A percentile compares a stretch with the other conserved stretches of the same genome.
These are phyloP conservation scores for Starmera stellimalicola DNA, from an alignment of 1,139 yeast species.

Conservation along the genomic window DNA sequence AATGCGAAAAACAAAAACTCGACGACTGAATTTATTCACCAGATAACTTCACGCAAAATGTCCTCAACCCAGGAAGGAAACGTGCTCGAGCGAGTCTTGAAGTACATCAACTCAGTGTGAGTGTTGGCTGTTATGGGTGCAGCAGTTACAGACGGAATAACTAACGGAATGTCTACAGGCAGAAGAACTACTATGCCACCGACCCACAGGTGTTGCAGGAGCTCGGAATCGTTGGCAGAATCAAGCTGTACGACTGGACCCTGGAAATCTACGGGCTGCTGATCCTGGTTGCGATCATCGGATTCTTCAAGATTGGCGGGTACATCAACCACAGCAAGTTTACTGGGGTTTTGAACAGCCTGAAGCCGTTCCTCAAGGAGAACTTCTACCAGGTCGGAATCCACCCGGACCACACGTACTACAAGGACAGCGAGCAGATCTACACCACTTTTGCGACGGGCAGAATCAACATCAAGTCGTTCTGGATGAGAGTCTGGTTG, in stretches of 20 bases:
- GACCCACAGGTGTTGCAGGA: constrained; percentile 42
- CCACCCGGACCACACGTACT: constrained; percentile 33
- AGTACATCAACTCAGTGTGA: background rate
- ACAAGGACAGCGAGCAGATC: constrained; percentile 63
- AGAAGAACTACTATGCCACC: constrained; percentile 26
- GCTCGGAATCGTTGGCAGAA: constrained; percentile 42
- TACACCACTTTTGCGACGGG: constrained; percentile 85
- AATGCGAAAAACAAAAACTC: too few relatives aligned
- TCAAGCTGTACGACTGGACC: constrained; percentile 52
- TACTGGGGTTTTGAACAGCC: constrained; percentile 36
- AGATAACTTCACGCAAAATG: too few relatives aligned
- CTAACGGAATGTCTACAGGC: constrained; percentile 14
- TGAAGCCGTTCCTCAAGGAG: constrained; percentile 40
- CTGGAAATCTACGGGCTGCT: constrained; percentile 54
- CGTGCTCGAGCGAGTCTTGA: too few relatives aligned
- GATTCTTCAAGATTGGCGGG: constrained; percentile 47
- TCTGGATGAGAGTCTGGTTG: constrained; percentile 54
- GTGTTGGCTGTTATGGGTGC: background rate
- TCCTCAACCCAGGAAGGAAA: too few relatives aligned
- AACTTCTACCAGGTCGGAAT: constrained; percentile 83
- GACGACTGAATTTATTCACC: too few relatives aligned
- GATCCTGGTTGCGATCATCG: constrained; percentile 35
- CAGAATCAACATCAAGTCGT: constrained; percentile 61
- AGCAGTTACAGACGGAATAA: background rate
- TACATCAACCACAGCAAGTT: constrained; percentile 49